Percentiles rank a stretch among this genome's conserved stretches.
phyloP scores from a whole-genome alignment of 177 flowering plant species.

The Vitis hybrid region DNA sequence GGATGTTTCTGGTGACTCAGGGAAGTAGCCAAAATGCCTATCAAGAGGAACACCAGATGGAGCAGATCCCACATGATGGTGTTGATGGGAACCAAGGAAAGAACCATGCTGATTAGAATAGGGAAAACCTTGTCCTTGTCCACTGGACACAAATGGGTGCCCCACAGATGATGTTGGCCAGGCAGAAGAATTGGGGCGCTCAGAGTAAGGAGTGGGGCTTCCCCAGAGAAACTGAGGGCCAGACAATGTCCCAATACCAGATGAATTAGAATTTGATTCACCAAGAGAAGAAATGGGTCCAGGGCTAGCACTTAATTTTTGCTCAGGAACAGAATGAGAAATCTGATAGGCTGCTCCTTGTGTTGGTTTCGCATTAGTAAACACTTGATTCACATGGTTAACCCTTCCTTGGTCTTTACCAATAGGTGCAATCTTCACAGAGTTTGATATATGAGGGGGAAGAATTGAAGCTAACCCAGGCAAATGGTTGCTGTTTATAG shows the following conservation, averaged over 20 bases:
- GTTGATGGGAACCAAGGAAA: slow-evolving; percentile 50
- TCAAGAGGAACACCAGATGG: slow-evolving; percentile 82
- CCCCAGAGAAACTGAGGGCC: slow-evolving; percentile 99
- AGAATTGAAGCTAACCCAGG: slow-evolving; percentile 85
- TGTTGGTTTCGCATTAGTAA: slow-evolving; percentile 31
- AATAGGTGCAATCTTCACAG: slow-evolving; percentile 73
- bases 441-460: slow-evolving; percentile 51
- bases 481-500: slow-evolving; percentile 39
- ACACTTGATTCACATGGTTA: slow-evolving; percentile 38
- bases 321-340: slow-evolving; percentile 70
- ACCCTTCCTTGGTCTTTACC: slow-evolving; percentile 68
- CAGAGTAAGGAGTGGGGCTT: slow-evolving; percentile 70
- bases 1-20: slow-evolving; percentile 84
- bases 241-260: slow-evolving; percentile 69
- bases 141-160: slow-evolving; percentile 46
- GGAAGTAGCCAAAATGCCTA: slow-evolving; percentile 70
- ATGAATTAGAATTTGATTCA: slow-evolving; percentile 55
- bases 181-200: slow-evolving; percentile 50
- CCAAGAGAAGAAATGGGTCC: slow-evolving; percentile 58
- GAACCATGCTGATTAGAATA: slow-evolving; percentile 52
- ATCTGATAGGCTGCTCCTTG: slow-evolving; percentile 46
- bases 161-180: slow-evolving; percentile 64
- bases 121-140: slow-evolving; percentile 57
- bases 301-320: slow-evolving; percentile 51
- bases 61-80: slow-evolving; percentile 94